Conservation (phyloP, 768 basidiomycete species). For the Exidia glandulosa region DNA sequence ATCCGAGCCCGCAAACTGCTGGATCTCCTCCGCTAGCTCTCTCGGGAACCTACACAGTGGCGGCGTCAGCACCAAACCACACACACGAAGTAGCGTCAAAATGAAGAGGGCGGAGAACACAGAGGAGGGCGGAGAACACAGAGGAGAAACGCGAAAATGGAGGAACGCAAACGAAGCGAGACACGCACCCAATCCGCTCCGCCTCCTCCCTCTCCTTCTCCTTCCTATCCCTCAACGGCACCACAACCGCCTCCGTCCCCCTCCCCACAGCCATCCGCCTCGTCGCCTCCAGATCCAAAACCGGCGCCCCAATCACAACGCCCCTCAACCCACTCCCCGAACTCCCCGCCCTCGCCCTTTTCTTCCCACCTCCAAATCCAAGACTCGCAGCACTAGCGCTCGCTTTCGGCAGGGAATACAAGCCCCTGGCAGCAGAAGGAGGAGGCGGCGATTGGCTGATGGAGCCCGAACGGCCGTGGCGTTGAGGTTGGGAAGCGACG, state of each 20-base stretch:
- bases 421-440: background rate
- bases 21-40: conserved; percentile 74
- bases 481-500: too few species aligned
- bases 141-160: background rate
- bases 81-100: background rate
- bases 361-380: background rate
- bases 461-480: background rate
- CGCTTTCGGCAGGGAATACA: background rate
- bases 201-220: conserved; percentile 1
- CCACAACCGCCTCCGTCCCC: background rate
- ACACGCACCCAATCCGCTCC: conserved; percentile 54
- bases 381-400: background rate
- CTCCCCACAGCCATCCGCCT: background rate
- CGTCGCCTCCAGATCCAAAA: background rate
- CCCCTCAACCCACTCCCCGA: background rate
- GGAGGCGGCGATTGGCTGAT: background rate
- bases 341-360: background rate
- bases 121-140: conserved; percentile 2
- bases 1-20: conserved; percentile 76
- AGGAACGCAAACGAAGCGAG: background rate
- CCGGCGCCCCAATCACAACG: background rate
- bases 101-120: background rate
- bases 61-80: background rate
- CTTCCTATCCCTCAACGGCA: background rate
- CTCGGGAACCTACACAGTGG: conserved; percentile 42